Base-by-base conservation (phyloP, 257 asterid genomes). In the Solanum etuberosum region DNA sequence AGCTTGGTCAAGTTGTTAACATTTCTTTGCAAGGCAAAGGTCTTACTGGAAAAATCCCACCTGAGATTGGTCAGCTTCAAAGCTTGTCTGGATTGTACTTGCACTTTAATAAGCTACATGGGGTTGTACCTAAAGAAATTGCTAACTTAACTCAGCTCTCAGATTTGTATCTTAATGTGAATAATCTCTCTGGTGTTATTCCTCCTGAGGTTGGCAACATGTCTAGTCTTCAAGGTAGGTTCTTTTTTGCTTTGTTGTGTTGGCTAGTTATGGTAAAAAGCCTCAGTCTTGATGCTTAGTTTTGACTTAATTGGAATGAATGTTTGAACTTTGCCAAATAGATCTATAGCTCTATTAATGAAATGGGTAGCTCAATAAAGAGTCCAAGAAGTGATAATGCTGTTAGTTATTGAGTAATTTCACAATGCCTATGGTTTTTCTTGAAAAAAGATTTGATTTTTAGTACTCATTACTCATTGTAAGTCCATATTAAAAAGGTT, bases 81-180 rank as follows among this genome's bases (percentile, higher is more conserved):
- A 91, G 91, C 92, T 91, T 97, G 85, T 90, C 97, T 87, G 99
- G 99, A 87, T 90, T 96, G 92, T 97, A 95, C 94, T 86, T 97
- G 86, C 99, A 97, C 88, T 97, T 97, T 91, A 97, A 97, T 83
- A 67, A 93, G 90, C 98, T 97, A 87, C 96, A 90, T 83, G 99
- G 99, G 82, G 86, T 83, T 92, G 95, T 97, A 74, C 99, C 99
- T 80, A 91, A 87, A 34, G 99, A 97, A 89, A 90, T 97, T 85
- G 95, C 98, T 82, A 85, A 88, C 83, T 91, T 97, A 91, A 88
- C 94, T 87, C 91, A 90, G 88, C 97, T 97, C 78, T 89, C 96
- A 29, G 99, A 97, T 88, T 92, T 97, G 95, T 97, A 97, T 91
- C 98, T 97, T 88, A 92, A 95, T 90, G 96, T 97, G n/a, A 97